phyloP scores from a whole-genome alignment of 441 rosid species.

The Oxalis stricta region DNA sequence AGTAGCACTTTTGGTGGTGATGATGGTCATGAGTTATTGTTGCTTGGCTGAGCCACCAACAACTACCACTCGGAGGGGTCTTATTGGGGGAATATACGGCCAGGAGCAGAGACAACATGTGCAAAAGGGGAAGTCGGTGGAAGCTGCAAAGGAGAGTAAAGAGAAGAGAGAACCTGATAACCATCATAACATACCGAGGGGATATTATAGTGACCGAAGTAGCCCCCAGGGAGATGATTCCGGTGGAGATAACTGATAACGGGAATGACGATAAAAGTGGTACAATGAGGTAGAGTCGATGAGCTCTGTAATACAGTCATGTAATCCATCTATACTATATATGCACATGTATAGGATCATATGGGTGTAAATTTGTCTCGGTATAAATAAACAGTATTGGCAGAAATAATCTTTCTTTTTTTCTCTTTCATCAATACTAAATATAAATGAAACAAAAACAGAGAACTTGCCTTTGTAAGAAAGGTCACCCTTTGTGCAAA shows the following conservation, averaged over 20 bases:
- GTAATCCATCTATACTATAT: too few relatives aligned
- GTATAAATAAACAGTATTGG: too few relatives aligned
- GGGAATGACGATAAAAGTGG: conserved; percentile 5
- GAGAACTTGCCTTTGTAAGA: too few relatives aligned
- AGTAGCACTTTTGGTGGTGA: conserved; percentile 10
- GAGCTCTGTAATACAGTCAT: too few relatives aligned
- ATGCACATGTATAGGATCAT: not conserved
- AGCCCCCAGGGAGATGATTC: too few relatives aligned
- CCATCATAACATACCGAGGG: conserved; percentile 34
- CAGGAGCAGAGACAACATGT: conserved; percentile 10
- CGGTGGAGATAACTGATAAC: too few relatives aligned
- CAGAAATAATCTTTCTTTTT: too few relatives aligned
- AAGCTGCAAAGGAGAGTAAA: conserved; percentile 2
- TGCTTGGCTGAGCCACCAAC: conserved; percentile 11
- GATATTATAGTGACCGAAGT: conserved; percentile 10
- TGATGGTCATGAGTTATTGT: conserved; percentile 15
- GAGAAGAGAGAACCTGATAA: conserved; percentile 17
- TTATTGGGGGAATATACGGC: conserved; percentile 9
- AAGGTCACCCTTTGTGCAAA: too few relatives aligned
- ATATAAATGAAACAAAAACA: too few relatives aligned
- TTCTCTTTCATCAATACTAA: too few relatives aligned
- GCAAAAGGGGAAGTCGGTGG: conserved; percentile 5
- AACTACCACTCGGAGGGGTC: conserved; percentile 13
- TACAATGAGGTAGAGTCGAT: not conserved
- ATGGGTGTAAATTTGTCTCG: too few relatives aligned